These are phyloP conservation scores for Triticum dicoccoides DNA, from an alignment of 176 grass and related monocot species.

Conservation along the genomic window DNA sequence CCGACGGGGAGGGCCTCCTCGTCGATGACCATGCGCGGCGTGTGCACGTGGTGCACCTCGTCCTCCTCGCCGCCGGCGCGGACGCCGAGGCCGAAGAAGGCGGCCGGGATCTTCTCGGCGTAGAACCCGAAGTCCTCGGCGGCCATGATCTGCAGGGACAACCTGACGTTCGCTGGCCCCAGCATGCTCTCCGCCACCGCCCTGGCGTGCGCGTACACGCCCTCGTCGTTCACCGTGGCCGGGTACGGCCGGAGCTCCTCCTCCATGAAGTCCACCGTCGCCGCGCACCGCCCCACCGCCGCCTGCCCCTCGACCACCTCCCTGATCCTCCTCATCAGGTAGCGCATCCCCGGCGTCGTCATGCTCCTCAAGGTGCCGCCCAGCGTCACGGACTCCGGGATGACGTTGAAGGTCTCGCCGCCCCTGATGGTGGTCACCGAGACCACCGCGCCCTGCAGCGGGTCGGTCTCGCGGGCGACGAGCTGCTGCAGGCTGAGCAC, in stretches of 20 bases:
- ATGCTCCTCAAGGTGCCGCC: neutral
- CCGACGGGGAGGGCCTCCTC: neutral
- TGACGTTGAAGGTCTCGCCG: neutral
- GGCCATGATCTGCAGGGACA: neutral
- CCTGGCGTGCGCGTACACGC: neutral
- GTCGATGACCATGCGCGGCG: neutral
- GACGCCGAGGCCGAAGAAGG: neutral
- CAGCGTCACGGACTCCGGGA: neutral
- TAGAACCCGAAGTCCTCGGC: conserved; percentile 8
- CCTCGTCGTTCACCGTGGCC: neutral
- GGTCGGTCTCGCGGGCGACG: neutral
- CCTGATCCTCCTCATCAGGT: neutral
- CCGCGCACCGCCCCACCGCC: neutral
- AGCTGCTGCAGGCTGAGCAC: neutral
- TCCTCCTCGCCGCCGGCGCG: neutral
- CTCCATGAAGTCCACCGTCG: neutral
- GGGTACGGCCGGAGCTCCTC: conserved; percentile 1
- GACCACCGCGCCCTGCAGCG: neutral
- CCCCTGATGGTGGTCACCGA: neutral
- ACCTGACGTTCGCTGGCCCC: neutral
- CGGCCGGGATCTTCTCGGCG: neutral
- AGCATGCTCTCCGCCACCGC: neutral
- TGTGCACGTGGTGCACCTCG: neutral
- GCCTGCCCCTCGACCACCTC: neutral
- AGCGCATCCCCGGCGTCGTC: neutral